Evolutionary conservation across 2,329 filamentous ascomycete genomes (phyloP).

Genomic region (Westerdykella aurantiaca): DNA sequence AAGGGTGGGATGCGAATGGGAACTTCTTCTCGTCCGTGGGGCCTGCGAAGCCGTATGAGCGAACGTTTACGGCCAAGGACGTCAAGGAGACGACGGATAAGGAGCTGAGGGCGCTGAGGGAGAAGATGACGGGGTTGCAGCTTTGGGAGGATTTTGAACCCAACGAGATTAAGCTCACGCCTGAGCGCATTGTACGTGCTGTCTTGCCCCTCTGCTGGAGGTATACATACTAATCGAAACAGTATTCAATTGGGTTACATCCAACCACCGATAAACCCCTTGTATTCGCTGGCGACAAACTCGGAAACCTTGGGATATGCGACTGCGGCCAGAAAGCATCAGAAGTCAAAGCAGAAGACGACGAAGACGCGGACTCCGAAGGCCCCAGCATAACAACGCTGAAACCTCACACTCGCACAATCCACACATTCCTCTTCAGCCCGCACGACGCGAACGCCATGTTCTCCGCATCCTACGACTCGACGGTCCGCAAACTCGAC

Average conservation of each 20-base stretch:
- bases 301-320: slow-evolving; percentile 84
- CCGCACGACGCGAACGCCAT: slow-evolving; percentile 67
- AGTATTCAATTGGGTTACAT: slow-evolving; percentile 80
- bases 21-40: slow-evolving; percentile 63
- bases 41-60: slow-evolving; percentile 70
- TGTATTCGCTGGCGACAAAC: slow-evolving; percentile 89
- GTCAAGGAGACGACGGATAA: slow-evolving; percentile 73
- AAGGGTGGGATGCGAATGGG: slow-evolving; percentile 64
- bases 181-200: slow-evolving; percentile 58
- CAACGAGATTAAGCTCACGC: slow-evolving; percentile 81
- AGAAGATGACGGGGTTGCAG: slow-evolving; percentile 69
- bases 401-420: slow-evolving; percentile 84
- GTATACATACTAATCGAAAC: slow-evolving; percentile 2
- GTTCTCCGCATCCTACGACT: slow-evolving; percentile 87
- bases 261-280: slow-evolving; percentile 80
- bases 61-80: slow-evolving; percentile 83
- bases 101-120: slow-evolving; percentile 64
- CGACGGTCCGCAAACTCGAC: slow-evolving; percentile 81
- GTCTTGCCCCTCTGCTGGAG: background rate
- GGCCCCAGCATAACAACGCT: slow-evolving; percentile 82
- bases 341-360: slow-evolving; percentile 52
- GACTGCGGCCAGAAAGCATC: slow-evolving; percentile 69
- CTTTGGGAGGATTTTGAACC: slow-evolving; percentile 82
- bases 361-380: slow-evolving; percentile 57
- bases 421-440: slow-evolving; percentile 76